phyloP scores from a whole-genome alignment of 495 filamentous ascomycete genomes.

The Podospora anserina region DNA sequence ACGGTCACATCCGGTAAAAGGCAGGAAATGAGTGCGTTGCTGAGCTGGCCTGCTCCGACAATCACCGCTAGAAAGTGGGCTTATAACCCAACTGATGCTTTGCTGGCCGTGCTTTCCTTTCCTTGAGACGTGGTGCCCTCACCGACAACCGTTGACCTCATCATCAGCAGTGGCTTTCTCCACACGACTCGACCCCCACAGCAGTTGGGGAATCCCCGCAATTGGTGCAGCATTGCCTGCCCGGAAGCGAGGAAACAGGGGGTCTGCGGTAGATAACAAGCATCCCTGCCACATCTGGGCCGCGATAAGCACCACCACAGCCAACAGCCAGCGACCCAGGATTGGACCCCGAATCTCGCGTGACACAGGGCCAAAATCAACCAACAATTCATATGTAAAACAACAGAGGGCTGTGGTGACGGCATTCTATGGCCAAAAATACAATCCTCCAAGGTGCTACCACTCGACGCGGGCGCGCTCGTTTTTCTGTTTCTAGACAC shows the following conservation, averaged over 20 bases:
- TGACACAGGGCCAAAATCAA: conserved; percentile 9
- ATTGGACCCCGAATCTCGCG: conserved; percentile 8
- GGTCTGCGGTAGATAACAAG: conserved; percentile 9
- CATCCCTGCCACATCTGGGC: conserved; percentile 6
- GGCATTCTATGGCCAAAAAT: background rate
- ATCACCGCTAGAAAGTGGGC: background rate
- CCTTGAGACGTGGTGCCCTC: background rate
- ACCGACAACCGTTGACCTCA: background rate
- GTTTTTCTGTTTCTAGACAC: background rate
- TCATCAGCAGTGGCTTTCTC: background rate
- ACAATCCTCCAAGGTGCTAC: background rate
- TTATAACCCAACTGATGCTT: conserved; percentile 18
- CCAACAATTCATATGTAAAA: background rate
- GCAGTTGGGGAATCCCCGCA: background rate
- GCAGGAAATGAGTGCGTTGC: conserved; percentile 40
- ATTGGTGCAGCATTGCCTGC: background rate
- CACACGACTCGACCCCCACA: background rate
- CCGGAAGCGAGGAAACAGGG: conserved; percentile 1
- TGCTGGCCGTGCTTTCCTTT: background rate
- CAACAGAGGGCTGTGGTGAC: background rate
- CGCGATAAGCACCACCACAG: conserved; percentile 8
- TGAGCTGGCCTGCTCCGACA: conserved; percentile 36
- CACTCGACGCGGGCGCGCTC: background rate
- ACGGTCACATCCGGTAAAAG: conserved; percentile 44
- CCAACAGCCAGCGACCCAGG: background rate